Percentiles rank a stretch among this genome's conserved stretches.
These are phyloP conservation scores for Yamadazyma sp. DNA, from an alignment of 1,139 yeast genomes.

Conservation along the genomic window DNA sequence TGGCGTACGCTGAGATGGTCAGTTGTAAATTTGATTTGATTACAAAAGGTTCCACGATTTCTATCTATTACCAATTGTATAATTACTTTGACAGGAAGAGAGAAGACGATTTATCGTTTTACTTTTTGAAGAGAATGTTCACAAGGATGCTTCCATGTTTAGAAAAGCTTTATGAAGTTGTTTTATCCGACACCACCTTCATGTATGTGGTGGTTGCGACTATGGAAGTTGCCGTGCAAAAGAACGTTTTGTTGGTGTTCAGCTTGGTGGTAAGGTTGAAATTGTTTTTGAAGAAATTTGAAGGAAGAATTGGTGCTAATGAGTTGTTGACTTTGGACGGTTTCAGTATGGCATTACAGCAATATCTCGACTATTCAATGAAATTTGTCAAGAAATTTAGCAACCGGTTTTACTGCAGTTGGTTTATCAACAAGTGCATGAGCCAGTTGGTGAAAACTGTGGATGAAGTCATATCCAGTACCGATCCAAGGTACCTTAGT, in stretches of 20 bases:
- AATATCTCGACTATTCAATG: not conserved
- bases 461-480: not conserved
- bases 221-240: slow-evolving; percentile 29
- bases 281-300: not conserved
- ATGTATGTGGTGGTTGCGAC: slow-evolving; percentile 34
- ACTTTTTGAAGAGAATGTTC: slow-evolving; percentile 30
- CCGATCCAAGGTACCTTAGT: not conserved
- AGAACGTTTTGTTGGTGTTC: slow-evolving; percentile 25
- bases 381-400: slow-evolving; percentile 4
- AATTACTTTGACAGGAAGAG: slow-evolving; percentile 29
- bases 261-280: slow-evolving; percentile 12
- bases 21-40: slow-evolving; percentile 24
- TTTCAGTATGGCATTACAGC: not conserved
- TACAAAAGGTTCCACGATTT: slow-evolving; percentile 25
- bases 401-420: slow-evolving; percentile 3
- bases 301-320: not conserved
- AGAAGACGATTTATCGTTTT: slow-evolving; percentile 24
- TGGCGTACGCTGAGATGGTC: not conserved
- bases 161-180: not conserved
- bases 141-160: slow-evolving; percentile 16
- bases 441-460: not conserved
- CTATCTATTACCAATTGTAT: slow-evolving; percentile 28
- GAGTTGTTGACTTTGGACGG: not conserved
- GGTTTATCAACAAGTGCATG: slow-evolving; percentile 4
- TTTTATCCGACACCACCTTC: slow-evolving; percentile 3